Evolutionary conservation across 1,284 basidiomycete species (phyloP), one percentile per base, ranked within the genome.

Genomic region (Grifola frondosa): DNA sequence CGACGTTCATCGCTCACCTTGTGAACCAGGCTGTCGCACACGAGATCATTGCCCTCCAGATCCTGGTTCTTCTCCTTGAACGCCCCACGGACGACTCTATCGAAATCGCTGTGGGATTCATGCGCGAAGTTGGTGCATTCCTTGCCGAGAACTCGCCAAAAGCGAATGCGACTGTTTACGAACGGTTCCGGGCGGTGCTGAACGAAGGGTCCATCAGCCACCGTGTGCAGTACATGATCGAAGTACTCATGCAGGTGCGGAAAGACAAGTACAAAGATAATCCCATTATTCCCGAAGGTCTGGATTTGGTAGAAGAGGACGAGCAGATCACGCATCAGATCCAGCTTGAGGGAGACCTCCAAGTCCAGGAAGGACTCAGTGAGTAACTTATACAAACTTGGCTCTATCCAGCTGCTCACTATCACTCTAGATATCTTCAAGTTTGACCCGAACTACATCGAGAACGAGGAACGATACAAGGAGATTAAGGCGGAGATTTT

Each of bases 251-350:
- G 88, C 94, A 97, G 66, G 91, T 97, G 9, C 79, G 96, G 53
- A 96, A 97, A 70, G 97, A 99, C 74, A 93, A 91, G 66, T 99
- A 92, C 77, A 97, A 97, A 74, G 96, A 99, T 65, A 97, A 99
- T 64, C 95, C 94, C 16, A 82, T 91, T 50, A 70, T 99, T 33
- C 86, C 91, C 1, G 94, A 98, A 60, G 93, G 93, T 0, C 66
- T 99, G 59, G 97, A 99, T 62, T 69, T 99, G 23, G 97, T 99
- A 0, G 93, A 98, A 58, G 96, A 99, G 61, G 96, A 98, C 21
- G 94, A 97, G 58, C 94, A 90, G 61, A 96, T 99, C 46, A 98
- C 94, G 1, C 97, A 99, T 68, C 80, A 91, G 54, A 81, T 98
- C 48, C 84, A 87, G 46, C 68, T 99, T 35, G 94, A 98, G 63